Evolutionary conservation across 805 yeast species (phyloP), one percentile per base, ranked within the genome.

Genomic region (Pichia cabralensis): DNA sequence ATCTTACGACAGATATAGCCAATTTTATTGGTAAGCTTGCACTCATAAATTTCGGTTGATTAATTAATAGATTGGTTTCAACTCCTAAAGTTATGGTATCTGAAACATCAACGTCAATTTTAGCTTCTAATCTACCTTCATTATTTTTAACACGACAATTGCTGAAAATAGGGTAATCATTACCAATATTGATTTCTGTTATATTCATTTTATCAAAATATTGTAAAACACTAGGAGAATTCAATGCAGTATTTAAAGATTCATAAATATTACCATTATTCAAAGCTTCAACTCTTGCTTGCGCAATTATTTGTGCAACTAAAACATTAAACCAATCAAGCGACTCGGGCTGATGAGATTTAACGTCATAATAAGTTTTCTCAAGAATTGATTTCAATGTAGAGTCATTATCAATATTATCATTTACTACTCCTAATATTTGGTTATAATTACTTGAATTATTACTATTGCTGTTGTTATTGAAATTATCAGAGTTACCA

Each of bases 261-360:
- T 81, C 79, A 41, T 88, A 76, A 18, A 92, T 80, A 52, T 85
- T 86, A 53, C 92, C 92, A 31, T 86, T 76, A 27, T 71, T 65
- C 37, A 84, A 60, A 0, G 97, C 97, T 52, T 92, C 97, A n/a
- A 77, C 70, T 38, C 98, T 70, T 41, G 86, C 69, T 43, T 88
- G 95, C 22, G 83, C 74, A 18, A 92, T 76, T 7, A 86, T 77
- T 54, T 92, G 96, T 0, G 96, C 98, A 14, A 92, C 70, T 24
- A 92, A 64, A 1, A 92, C 96, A 44, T 89, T 92, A 56, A 92
- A 85, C 98, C 98, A 92, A 55, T 92, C 98, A 40, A 92, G 61
- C 0, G 96, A 80, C 60, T 92, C 98, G 0, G 96, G 72, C 13
- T 76, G 67, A 54, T 92, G 98, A 18, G 75, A 76, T 30, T 77